phyloP scores from a whole-genome alignment of 768 basidiomycete genomes.

The Lepiota brunneoincarnata region DNA sequence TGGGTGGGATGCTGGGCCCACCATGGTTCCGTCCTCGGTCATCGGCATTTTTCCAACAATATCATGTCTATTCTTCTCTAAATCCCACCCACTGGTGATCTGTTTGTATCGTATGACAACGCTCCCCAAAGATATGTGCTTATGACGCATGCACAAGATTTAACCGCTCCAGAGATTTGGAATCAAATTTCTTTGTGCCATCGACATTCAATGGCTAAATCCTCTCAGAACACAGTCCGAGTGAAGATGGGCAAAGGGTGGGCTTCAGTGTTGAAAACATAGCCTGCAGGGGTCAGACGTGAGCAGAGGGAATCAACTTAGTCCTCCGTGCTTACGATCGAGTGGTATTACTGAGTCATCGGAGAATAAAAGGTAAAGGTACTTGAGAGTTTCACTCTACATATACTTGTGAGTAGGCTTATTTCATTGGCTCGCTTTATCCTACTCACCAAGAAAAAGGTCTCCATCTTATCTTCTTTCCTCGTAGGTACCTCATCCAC shows the following conservation, averaged over 20 bases:
- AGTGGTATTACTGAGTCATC: slow-evolving; percentile 72
- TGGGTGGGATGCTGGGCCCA: neutral
- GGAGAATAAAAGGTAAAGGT: slow-evolving; percentile 84
- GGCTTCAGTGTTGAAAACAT: slow-evolving; percentile 90
- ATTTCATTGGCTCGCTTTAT: neutral
- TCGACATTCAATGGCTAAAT: neutral
- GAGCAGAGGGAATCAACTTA: neutral
- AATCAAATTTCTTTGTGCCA: neutral
- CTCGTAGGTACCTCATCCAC: slow-evolving; percentile 73
- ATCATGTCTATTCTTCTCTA: neutral
- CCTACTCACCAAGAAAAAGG: slow-evolving; percentile 79
- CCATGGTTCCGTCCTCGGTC: slow-evolving; percentile 1
- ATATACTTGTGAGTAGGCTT: neutral
- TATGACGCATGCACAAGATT: slow-evolving; percentile 4
- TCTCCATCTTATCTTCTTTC: slow-evolving; percentile 92
- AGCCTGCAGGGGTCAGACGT: slow-evolving; percentile 40
- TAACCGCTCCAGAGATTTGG: neutral
- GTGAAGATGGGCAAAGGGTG: slow-evolving; percentile 63
- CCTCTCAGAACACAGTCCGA: slow-evolving; percentile 19
- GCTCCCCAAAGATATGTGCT: neutral
- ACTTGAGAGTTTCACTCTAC: slow-evolving; percentile 88
- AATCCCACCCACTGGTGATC: neutral
- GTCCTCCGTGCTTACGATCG: slow-evolving; percentile 49
- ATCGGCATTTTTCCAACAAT: neutral
- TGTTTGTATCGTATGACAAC: slow-evolving; percentile 10